A percentile compares a stretch with the other conserved stretches of the same genome.
Evolutionary conservation across 129 eudicot species (phyloP).

Genomic region (Centrapalus pauciflorus): DNA sequence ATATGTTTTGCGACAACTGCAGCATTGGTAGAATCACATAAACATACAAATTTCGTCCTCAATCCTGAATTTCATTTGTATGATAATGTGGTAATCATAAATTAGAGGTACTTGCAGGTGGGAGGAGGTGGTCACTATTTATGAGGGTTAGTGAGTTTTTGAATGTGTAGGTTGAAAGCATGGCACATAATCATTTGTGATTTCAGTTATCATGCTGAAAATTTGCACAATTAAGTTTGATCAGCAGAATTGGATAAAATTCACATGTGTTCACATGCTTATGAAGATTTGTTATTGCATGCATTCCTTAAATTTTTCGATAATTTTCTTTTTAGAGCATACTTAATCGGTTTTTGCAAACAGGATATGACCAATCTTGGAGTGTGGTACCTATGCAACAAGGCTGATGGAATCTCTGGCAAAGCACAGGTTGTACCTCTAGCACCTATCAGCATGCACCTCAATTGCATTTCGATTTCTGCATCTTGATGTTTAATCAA

Average conservation of each 20-base stretch:
- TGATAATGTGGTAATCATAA: too few relatives aligned
- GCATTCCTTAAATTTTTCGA: neutral
- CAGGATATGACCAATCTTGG: slow-evolving; percentile 47
- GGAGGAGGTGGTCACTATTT: too few relatives aligned
- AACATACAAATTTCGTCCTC: too few relatives aligned
- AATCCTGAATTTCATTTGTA: neutral
- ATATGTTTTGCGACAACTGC: neutral
- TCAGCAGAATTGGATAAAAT: neutral
- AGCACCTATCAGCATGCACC: neutral
- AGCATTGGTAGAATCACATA: neutral
- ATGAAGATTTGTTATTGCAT: neutral
- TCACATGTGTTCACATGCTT: neutral
- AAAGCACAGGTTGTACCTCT: slow-evolving; percentile 21
- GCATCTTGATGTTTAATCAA: neutral
- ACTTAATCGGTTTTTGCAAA: slow-evolving; percentile 8
- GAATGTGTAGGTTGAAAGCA: neutral
- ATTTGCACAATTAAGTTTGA: neutral
- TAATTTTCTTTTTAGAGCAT: neutral
- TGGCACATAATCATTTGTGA: neutral
- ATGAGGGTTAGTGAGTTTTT: neutral
- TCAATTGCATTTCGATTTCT: neutral
- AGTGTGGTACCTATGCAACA: slow-evolving; percentile 41
- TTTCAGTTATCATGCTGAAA: neutral
- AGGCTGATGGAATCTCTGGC: slow-evolving; percentile 27
- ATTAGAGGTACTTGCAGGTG: too few relatives aligned